These are phyloP conservation scores for Pythium scleroteichum DNA, from an alignment of 352 stramenopile genomes.

Conservation along the genomic window DNA sequence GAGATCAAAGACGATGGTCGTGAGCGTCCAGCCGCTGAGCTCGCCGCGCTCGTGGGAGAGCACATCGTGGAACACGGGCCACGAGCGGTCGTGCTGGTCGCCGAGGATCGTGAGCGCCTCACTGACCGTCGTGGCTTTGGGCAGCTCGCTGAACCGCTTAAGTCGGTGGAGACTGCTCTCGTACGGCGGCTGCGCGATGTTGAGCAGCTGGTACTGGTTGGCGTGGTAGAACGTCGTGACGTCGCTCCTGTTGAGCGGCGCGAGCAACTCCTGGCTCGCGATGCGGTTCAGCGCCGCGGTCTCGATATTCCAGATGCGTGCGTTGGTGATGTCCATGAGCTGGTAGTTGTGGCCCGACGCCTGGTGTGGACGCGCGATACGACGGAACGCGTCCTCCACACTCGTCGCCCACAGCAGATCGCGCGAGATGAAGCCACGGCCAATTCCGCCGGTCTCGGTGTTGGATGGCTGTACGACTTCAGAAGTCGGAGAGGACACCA, in stretches of 20 bases:
- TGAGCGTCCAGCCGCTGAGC: constrained; percentile 70
- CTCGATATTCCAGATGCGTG: constrained; percentile 69
- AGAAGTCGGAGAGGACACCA: neutral
- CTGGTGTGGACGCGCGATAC: constrained; percentile 51
- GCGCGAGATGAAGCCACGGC: constrained; percentile 69
- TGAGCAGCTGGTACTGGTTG: constrained; percentile 76
- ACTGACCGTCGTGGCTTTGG: constrained; percentile 37
- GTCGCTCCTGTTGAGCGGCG: constrained; percentile 6
- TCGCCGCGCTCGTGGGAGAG: constrained; percentile 59
- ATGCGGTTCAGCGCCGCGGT: constrained; percentile 62
- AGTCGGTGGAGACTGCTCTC: constrained; percentile 70
- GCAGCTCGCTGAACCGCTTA: constrained; percentile 54
- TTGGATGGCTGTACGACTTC: constrained; percentile 67
- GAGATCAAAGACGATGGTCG: constrained; percentile 70
- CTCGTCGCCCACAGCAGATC: constrained; percentile 50
- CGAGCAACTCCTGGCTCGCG: constrained; percentile 41
- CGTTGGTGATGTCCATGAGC: constrained; percentile 57
- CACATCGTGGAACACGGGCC: constrained; percentile 64
- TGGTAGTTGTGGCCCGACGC: constrained; percentile 77
- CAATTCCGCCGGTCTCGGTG: constrained; percentile 57
- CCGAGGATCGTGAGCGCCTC: constrained; percentile 61
- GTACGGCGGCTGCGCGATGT: constrained; percentile 58
- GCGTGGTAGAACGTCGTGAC: constrained; percentile 62
- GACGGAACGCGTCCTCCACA: constrained; percentile 48
- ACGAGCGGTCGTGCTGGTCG: constrained; percentile 59